These are phyloP conservation scores for Rhinocladiella mackenziei DNA, from an alignment of 2,329 filamentous ascomycete species.

Conservation along the genomic window DNA sequence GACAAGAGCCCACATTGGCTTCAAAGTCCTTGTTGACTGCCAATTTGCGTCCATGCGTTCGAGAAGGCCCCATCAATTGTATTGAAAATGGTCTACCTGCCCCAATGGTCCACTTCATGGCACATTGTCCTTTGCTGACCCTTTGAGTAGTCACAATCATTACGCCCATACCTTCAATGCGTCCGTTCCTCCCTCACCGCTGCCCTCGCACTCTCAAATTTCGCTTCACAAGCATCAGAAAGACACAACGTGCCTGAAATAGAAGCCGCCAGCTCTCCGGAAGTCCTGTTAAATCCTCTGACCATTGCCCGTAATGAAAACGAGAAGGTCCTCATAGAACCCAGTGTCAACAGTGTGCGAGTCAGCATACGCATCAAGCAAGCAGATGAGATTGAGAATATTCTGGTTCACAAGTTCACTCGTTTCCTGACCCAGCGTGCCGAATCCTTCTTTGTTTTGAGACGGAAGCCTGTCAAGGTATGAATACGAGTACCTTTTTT, in stretches of 20 bases:
- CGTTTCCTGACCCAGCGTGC: conserved; percentile 93
- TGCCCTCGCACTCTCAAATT: conserved; percentile 90
- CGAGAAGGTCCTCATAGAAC: conserved; percentile 92
- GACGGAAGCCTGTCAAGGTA: conserved; percentile 93
- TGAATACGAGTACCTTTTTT: conserved; percentile 23
- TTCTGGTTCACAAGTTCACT: conserved; percentile 97
- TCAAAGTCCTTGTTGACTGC: not conserved
- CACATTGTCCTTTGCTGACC: conserved; percentile 30
- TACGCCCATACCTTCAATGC: conserved; percentile 93
- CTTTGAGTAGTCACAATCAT: conserved; percentile 73
- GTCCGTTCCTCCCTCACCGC: conserved; percentile 92
- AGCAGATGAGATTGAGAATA: conserved; percentile 97
- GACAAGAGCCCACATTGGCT: too few relatives aligned
- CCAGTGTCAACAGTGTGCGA: conserved; percentile 92
- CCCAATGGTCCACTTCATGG: not conserved
- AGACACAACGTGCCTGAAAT: conserved; percentile 97
- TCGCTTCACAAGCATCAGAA: conserved; percentile 94
- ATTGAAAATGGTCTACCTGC: conserved; percentile 25
- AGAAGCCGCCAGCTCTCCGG: conserved; percentile 86
- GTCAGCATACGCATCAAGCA: conserved; percentile 99
- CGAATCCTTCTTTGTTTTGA: conserved; percentile 93
- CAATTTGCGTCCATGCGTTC: conserved; percentile 11
- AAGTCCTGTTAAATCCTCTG: conserved; percentile 87
- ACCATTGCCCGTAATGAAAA: conserved; percentile 94
- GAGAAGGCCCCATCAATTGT: conserved; percentile 11